phyloP scores from a whole-genome alignment of 2,329 filamentous ascomycete species.

The Sporothrix brasiliensis region DNA sequence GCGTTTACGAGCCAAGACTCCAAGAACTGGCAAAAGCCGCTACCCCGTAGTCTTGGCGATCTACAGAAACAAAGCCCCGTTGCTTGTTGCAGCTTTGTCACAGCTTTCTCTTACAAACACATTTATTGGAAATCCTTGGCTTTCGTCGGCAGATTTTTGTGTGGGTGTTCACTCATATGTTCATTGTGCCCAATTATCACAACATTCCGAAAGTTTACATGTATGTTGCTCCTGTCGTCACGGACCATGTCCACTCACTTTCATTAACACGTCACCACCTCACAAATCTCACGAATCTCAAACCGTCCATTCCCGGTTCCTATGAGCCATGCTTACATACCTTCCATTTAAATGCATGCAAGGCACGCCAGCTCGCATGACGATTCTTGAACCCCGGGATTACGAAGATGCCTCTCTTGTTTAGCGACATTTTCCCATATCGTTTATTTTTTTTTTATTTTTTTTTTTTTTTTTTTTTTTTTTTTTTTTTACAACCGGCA shows the following conservation, averaged over 20 bases:
- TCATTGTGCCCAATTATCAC: not conserved
- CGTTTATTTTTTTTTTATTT: too few relatives aligned
- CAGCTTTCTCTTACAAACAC: not conserved
- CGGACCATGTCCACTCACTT: not conserved
- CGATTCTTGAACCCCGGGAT: too few relatives aligned
- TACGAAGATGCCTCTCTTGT: too few relatives aligned
- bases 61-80: not conserved
- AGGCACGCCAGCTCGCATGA: not conserved
- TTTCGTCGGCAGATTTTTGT: not conserved
- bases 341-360: not conserved
- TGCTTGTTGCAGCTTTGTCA: not conserved
- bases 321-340: not conserved
- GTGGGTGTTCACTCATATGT: not conserved
- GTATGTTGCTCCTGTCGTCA: not conserved
- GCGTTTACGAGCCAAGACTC: not conserved
- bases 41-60: slow-evolving; percentile 22
- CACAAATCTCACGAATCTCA: not conserved
- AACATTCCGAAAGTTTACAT: too few relatives aligned
- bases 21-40: slow-evolving; percentile 6
- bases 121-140: not conserved
- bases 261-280: slow-evolving; percentile 2
- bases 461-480: not conserved
- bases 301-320: not conserved
- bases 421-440: not conserved
- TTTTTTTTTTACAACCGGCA: not conserved